Evolutionary conservation across 2,329 filamentous ascomycete species (phyloP).

Genomic region (Pestalotiopsis sp.): DNA sequence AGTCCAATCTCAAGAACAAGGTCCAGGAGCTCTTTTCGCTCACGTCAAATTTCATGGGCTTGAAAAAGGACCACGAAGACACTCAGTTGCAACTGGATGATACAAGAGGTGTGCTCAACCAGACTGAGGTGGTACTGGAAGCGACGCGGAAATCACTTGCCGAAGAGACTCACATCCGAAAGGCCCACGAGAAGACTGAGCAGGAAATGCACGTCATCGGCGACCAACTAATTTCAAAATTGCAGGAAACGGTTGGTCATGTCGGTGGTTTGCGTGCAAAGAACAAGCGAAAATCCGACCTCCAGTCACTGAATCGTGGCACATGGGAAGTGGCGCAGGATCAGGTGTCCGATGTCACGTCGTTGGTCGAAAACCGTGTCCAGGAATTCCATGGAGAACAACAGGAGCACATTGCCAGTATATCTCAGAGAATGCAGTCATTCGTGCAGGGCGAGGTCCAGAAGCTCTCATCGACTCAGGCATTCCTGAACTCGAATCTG

Average conservation of each 20-base stretch:
- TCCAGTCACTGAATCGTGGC: conserved; percentile 78
- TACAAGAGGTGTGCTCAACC: conserved; percentile 79
- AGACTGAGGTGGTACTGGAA: conserved; percentile 82
- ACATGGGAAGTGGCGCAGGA: conserved; percentile 78
- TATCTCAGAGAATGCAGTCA: conserved; percentile 72
- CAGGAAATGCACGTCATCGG: conserved; percentile 74
- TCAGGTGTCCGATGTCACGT: conserved; percentile 77
- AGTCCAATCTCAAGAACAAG: conserved; percentile 88
- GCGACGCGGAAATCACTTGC: conserved; percentile 76
- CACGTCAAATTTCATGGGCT: conserved; percentile 81
- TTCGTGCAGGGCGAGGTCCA: conserved; percentile 78
- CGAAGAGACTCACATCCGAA: conserved; percentile 78
- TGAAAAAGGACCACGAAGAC: conserved; percentile 88
- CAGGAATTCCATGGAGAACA: conserved; percentile 74
- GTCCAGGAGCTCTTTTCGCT: conserved; percentile 88
- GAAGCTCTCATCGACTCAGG: conserved; percentile 70
- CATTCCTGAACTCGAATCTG: conserved; percentile 71
- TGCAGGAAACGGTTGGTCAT: conserved; percentile 78
- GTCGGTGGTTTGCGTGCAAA: conserved; percentile 84
- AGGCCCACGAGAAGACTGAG: conserved; percentile 87
- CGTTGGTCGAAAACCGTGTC: conserved; percentile 75
- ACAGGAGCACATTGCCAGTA: conserved; percentile 65
- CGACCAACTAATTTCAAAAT: conserved; percentile 73
- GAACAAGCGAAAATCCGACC: conserved; percentile 79
- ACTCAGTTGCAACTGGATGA: conserved; percentile 73